Conservation (phyloP, 306 rosid genomes). For the Malus orientalis region DNA sequence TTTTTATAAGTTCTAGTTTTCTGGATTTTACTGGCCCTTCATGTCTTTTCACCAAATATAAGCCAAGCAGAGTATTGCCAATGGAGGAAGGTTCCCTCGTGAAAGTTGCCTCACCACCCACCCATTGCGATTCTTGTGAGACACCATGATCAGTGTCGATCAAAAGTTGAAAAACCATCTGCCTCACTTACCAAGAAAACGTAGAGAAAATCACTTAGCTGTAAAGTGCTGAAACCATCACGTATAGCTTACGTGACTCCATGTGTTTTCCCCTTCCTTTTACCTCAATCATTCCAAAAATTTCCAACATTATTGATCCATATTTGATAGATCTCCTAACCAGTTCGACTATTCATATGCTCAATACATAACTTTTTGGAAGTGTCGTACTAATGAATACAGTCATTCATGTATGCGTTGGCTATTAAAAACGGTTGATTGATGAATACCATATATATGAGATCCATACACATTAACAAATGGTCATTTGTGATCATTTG, state of each 20-base stretch:
- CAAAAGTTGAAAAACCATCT: neutral
- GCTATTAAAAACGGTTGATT: no score
- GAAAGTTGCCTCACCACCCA: neutral
- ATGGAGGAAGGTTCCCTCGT: neutral
- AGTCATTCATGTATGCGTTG: no score
- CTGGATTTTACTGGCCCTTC: neutral
- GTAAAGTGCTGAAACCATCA: neutral
- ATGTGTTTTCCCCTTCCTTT: neutral
- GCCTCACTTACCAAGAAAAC: neutral
- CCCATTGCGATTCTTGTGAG: neutral
- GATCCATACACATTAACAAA: no score
- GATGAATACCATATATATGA: no score
- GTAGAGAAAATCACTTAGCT: neutral
- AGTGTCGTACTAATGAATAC: no score
- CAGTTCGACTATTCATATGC: neutral
- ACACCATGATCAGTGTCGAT: neutral
- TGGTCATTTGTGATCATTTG: neutral
- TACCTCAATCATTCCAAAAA: neutral
- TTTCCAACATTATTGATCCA: neutral
- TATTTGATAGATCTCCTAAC: neutral
- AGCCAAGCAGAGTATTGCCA: neutral
- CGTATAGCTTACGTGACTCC: neutral
- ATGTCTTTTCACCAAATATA: neutral
- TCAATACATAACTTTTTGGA: neutral
- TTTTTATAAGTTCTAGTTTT: neutral